Conservation (phyloP, 2,329 filamentous ascomycete genomes). For the Trichoderma simmonsii region DNA sequence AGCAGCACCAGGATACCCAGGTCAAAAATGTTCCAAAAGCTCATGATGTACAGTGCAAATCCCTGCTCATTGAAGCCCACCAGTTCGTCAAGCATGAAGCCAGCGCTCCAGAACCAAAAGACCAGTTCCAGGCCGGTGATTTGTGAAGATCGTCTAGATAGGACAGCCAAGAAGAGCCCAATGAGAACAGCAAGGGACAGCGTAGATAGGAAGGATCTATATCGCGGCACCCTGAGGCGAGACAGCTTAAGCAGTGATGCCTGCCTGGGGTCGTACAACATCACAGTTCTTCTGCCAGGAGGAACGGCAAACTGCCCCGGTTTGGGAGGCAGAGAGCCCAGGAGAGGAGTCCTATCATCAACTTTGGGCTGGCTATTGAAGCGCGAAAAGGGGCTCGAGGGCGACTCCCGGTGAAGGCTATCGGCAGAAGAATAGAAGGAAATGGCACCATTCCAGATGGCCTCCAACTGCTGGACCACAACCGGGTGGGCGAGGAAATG, state of each 20-base stretch:
- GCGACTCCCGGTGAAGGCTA: slow-evolving; percentile 65
- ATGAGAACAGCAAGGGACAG: slow-evolving; percentile 82
- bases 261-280: slow-evolving; percentile 84
- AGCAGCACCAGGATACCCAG: slow-evolving; percentile 83
- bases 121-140: slow-evolving; percentile 84
- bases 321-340: slow-evolving; percentile 38
- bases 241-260: slow-evolving; percentile 91
- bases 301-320: slow-evolving; percentile 35
- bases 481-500: slow-evolving; percentile 88
- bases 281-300: slow-evolving; percentile 68
- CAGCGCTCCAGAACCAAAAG: slow-evolving; percentile 97
- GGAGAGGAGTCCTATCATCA: slow-evolving; percentile 51
- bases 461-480: slow-evolving; percentile 91
- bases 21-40: slow-evolving; percentile 96
- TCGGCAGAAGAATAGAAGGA: slow-evolving; percentile 91
- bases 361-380: slow-evolving; percentile 33
- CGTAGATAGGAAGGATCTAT: slow-evolving; percentile 86
- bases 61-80: slow-evolving; percentile 96
- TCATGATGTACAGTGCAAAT: slow-evolving; percentile 94
- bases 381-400: slow-evolving; percentile 25
- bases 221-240: slow-evolving; percentile 83
- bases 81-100: slow-evolving; percentile 94
- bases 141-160: slow-evolving; percentile 68
- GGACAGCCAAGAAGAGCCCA: slow-evolving; percentile 78
- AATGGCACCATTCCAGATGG: slow-evolving; percentile 94